Conservation (phyloP, 768 basidiomycete species). For the Agaricus blazei region DNA sequence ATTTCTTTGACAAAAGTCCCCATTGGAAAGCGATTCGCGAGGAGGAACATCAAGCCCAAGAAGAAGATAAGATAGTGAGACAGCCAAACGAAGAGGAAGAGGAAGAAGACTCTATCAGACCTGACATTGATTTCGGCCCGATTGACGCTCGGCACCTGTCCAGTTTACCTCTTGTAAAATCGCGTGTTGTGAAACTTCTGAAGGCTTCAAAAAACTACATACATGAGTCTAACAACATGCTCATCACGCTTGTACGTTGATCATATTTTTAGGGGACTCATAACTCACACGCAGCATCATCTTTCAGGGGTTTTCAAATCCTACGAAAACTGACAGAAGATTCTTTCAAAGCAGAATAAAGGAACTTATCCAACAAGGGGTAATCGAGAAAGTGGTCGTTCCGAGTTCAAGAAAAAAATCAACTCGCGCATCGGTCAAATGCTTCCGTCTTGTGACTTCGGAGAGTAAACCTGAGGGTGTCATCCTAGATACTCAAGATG, state of each 20-base stretch:
- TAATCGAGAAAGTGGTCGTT: conserved; percentile 72
- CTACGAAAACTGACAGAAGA: conserved; percentile 72
- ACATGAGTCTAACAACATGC: conserved; percentile 70
- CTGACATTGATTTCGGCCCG: conserved; percentile 53
- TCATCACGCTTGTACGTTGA: conserved; percentile 65
- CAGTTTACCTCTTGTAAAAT: conserved; percentile 66
- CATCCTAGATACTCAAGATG: conserved; percentile 36
- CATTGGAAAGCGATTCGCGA: conserved; percentile 75
- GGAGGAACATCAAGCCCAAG: conserved; percentile 55
- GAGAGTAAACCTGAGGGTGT: conserved; percentile 33
- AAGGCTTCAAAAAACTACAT: conserved; percentile 64
- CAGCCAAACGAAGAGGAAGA: conserved; percentile 26
- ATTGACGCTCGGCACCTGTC: conserved; percentile 77
- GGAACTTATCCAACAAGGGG: conserved; percentile 65
- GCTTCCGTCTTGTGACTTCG: conserved; percentile 58
- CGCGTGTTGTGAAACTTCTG: conserved; percentile 67
- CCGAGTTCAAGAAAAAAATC: conserved; percentile 51
- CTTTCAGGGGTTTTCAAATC: conserved; percentile 66
- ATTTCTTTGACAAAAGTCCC: conserved; percentile 73
- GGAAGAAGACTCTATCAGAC: conserved; percentile 25
- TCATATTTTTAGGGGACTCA: background rate
- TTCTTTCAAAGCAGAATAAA: conserved; percentile 75
- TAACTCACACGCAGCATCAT: background rate
- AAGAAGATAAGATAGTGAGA: conserved; percentile 19
- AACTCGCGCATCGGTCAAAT: conserved; percentile 47